phyloP scores from a whole-genome alignment of 495 filamentous ascomycete genomes.

The Hypoxylon subgilvum region DNA sequence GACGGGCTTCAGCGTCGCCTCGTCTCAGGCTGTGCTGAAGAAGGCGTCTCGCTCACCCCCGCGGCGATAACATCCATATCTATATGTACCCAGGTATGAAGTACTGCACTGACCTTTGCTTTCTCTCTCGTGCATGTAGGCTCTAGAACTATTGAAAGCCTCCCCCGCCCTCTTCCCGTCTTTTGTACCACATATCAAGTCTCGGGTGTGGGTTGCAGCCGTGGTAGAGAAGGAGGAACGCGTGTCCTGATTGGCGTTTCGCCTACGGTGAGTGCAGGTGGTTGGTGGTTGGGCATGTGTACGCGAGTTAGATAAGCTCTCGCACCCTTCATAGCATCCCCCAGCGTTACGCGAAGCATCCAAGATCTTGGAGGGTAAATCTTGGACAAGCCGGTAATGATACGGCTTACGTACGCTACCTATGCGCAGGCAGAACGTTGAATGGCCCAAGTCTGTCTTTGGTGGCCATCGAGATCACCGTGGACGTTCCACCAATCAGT shows the following conservation, averaged over 20 bases:
- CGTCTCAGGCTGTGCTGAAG: constrained; percentile 37
- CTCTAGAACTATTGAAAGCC: neutral
- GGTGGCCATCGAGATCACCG: constrained; percentile 13
- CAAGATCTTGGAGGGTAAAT: constrained; percentile 5
- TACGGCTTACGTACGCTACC: too few species aligned
- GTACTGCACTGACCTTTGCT: too few species aligned
- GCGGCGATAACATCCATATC: constrained; percentile 10
- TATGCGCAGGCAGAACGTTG: neutral
- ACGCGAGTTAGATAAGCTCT: constrained; percentile 4
- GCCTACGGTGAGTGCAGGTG: constrained; percentile 11
- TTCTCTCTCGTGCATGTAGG: neutral
- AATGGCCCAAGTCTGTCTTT: neutral
- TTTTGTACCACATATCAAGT: constrained; percentile 26
- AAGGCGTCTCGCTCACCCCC: constrained; percentile 34
- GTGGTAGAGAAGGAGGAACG: constrained; percentile 6
- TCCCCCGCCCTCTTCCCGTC: constrained; percentile 16
- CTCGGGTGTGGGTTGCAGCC: constrained; percentile 33
- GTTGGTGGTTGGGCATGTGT: constrained; percentile 3
- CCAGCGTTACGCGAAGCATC: constrained; percentile 13
- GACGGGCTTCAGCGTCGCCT: constrained; percentile 10
- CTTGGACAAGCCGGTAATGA: neutral
- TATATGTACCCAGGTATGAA: neutral
- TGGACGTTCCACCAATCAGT: constrained; percentile 10
- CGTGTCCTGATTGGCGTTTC: constrained; percentile 19
- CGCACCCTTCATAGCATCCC: constrained; percentile 1